Percentiles rank a stretch among this genome's conserved stretches.
Conservation (phyloP, 768 basidiomycete genomes). For the Chalciporus sphaerocephalus region DNA sequence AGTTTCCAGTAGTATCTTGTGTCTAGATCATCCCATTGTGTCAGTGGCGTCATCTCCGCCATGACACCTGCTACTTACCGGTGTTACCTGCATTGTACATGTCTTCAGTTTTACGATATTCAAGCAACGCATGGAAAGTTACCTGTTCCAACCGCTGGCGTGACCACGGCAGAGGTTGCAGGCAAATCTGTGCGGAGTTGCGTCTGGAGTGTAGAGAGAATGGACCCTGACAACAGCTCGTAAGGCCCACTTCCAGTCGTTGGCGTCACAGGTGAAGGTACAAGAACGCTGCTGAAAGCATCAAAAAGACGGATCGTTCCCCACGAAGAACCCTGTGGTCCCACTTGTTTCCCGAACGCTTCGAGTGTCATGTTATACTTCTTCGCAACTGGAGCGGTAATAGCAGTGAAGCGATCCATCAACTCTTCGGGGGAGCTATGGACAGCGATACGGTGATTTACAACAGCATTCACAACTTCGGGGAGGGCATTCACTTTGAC, state of each 20-base stretch:
- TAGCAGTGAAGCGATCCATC: constrained; percentile 8
- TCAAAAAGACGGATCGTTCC: constrained; percentile 38
- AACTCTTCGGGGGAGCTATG: constrained; percentile 24
- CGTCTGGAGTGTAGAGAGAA: constrained; percentile 36
- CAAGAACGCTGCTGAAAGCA: constrained; percentile 32
- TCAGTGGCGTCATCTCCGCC: constrained; percentile 21
- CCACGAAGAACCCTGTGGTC: constrained; percentile 20
- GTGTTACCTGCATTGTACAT: constrained; percentile 18
- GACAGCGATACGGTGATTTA: constrained; percentile 34
- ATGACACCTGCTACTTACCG: constrained; percentile 16
- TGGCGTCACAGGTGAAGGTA: constrained; percentile 43
- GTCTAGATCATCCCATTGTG: constrained; percentile 28
- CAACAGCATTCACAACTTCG: constrained; percentile 36
- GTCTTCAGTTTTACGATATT: constrained; percentile 3
- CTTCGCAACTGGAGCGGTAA: constrained; percentile 15
- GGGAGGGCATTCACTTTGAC: constrained; percentile 47
- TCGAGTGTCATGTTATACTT: constrained; percentile 40
- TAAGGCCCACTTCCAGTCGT: constrained; percentile 35
- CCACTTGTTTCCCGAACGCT: constrained; percentile 37
- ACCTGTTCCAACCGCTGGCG: constrained; percentile 32
- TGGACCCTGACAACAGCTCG: constrained; percentile 40
- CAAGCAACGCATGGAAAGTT: background rate
- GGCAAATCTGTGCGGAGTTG: constrained; percentile 26
- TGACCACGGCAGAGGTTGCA: constrained; percentile 28
- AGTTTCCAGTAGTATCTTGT: constrained; percentile 45